phyloP scores from a whole-genome alignment of 768 basidiomycete species.

The Macrolepiota dolichaula region DNA sequence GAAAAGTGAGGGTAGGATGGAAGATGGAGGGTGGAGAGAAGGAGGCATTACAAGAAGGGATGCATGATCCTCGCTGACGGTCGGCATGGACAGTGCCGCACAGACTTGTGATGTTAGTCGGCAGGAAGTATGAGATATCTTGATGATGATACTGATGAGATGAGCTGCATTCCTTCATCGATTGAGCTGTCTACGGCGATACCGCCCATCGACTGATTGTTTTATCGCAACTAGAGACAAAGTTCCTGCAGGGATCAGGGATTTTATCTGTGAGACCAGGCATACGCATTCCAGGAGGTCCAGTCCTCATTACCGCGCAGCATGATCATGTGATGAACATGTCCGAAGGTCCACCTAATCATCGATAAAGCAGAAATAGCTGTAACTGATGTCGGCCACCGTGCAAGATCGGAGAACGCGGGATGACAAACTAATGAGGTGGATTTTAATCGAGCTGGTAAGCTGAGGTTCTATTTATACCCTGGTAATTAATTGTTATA shows the following conservation, averaged over 20 bases:
- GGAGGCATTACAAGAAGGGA: neutral
- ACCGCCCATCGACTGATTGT: neutral
- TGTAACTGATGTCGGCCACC: neutral
- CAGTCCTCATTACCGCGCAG: neutral
- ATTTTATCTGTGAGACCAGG: neutral
- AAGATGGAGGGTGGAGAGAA: neutral
- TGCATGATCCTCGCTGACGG: neutral
- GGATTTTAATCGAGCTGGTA: neutral
- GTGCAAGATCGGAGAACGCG: neutral
- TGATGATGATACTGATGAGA: neutral
- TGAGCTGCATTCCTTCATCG: neutral
- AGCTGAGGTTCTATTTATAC: neutral
- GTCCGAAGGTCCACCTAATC: neutral
- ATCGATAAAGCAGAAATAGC: neutral
- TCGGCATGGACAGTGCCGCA: neutral
- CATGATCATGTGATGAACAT: neutral
- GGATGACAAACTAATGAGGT: neutral
- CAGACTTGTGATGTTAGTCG: conserved; percentile 1
- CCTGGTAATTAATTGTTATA: neutral
- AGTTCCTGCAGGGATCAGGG: neutral
- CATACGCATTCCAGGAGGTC: neutral
- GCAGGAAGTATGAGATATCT: neutral
- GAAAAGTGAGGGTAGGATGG: neutral
- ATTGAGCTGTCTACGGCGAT: neutral
- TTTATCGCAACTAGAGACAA: neutral